These are phyloP conservation scores for Plantago coronopus DNA, from an alignment of 305 asterid genomes.

Conservation along the genomic window DNA sequence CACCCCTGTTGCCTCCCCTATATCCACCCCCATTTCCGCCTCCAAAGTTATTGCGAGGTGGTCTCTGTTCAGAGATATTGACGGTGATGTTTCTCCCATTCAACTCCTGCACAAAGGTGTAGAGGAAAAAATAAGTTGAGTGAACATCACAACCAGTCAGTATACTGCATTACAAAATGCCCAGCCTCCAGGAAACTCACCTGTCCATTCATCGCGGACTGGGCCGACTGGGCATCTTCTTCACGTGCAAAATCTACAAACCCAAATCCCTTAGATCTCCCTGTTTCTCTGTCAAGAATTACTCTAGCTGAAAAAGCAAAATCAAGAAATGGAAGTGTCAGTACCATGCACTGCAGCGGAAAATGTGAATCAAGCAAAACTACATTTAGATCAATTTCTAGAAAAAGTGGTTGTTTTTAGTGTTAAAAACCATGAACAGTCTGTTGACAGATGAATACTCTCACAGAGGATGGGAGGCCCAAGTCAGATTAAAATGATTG, in stretches of 20 bases:
- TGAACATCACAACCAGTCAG: neutral
- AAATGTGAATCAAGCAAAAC: too few species aligned
- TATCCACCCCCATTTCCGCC: conserved; percentile 29
- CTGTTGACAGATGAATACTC: too few species aligned
- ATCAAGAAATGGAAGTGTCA: too few species aligned
- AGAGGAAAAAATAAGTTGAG: neutral
- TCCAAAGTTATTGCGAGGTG: conserved; percentile 43
- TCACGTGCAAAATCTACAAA: conserved; percentile 52
- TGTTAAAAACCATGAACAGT: too few species aligned
- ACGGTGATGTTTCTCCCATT: conserved; percentile 79
- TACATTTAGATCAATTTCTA: too few species aligned
- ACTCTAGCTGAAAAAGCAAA: conserved; percentile 53
- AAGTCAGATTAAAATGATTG: too few species aligned
- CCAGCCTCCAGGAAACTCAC: conserved; percentile 24
- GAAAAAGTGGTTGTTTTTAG: too few species aligned
- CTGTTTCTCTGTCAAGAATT: conserved; percentile 70
- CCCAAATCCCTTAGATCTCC: conserved; percentile 84
- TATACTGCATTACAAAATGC: neutral
- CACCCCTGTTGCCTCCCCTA: conserved; percentile 25
- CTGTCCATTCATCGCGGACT: conserved; percentile 82
- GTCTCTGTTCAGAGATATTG: conserved; percentile 54
- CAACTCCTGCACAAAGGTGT: conserved; percentile 34
- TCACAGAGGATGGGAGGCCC: too few species aligned
- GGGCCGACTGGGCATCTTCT: conserved; percentile 58
- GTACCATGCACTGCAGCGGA: too few species aligned